Evolutionary conservation across 2,329 filamentous ascomycete species (phyloP).

Genomic region (Cladophialophora bantiana): DNA sequence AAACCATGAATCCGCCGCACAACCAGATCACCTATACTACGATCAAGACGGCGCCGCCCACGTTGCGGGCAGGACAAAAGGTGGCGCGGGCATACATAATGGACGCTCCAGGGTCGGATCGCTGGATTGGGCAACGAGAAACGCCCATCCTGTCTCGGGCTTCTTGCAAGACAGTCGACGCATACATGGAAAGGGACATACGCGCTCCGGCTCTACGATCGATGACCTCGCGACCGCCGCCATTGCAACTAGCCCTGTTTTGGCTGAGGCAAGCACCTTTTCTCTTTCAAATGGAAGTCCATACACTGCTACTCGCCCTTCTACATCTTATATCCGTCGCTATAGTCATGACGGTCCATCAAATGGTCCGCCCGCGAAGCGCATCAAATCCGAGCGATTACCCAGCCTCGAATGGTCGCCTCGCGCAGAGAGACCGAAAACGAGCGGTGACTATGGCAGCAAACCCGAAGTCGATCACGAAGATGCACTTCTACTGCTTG

Average conservation of each 20-base stretch:
- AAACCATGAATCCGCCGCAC: slow-evolving; percentile 16
- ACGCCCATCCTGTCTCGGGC: slow-evolving; percentile 2
- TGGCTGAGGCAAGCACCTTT: slow-evolving; percentile 46
- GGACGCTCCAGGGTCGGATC: slow-evolving; percentile 5
- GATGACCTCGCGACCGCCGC: slow-evolving; percentile 59
- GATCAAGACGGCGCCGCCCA: slow-evolving; percentile 38
- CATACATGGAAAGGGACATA: slow-evolving; percentile 44
- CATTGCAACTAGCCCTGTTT: slow-evolving; percentile 57
- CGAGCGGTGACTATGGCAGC: slow-evolving; percentile 44
- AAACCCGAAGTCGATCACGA: slow-evolving; percentile 47
- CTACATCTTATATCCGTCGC: slow-evolving; percentile 45
- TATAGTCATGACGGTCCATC: slow-evolving; percentile 41
- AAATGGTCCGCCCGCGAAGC: slow-evolving; percentile 63
- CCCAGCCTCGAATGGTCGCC: slow-evolving; percentile 50
- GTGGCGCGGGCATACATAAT: slow-evolving; percentile 22
- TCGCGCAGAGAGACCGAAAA: slow-evolving; percentile 43
- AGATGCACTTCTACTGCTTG: slow-evolving; percentile 58
- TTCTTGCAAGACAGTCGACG: slow-evolving; percentile 18
- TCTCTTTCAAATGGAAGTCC: slow-evolving; percentile 40
- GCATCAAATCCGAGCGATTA: slow-evolving; percentile 65
- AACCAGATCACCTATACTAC: slow-evolving; percentile 38
- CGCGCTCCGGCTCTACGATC: slow-evolving; percentile 55
- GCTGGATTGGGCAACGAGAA: neutral
- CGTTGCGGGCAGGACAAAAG: slow-evolving; percentile 31
- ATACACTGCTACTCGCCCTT: slow-evolving; percentile 39